Evolutionary conservation across 805 yeast genomes (phyloP), one percentile per base, ranked within the genome.

Genomic region (Pichia exigua): DNA sequence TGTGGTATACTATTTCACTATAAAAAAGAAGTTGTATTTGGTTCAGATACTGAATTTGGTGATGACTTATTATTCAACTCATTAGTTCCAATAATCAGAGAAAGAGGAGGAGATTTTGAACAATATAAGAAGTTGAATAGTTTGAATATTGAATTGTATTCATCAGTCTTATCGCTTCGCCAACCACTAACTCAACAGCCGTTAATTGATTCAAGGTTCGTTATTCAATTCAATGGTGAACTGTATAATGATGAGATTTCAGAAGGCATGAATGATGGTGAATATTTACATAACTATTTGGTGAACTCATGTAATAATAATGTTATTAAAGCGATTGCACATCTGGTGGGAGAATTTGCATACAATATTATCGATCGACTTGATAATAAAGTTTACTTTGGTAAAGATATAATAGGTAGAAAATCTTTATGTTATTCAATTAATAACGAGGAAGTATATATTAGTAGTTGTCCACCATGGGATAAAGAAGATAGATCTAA

Each of bases 221-320:
- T 76, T 0, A 62, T 95, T 10, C 96, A 89, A 62, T 92, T 85
- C 68, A 94, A 95, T 64, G 99, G 99, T 0, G 97, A 94, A 60
- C 67, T 94, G 12, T 94, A 94, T 65, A 83, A 83, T 56, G 57
- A 64, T 1, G 84, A 76, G 39, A 75, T 85, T 32, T 55, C 59
- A 0, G 67, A 51, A 5, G 51, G 52, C 8, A 49, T 72, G 0
- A 87, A 87, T 63, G 97, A 91, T 65, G 82, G 95, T 0, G 71
- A 65, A 3, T 85, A 65, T 56, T 66, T 88, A 7, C 68, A 71
- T 46, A 47, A 57, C 13, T 59, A 60, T 30, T 39, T 51, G 9
- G 62, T 86, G 30, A 46, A 57, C 9, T 50, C 49, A 48, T 17
- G 48, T 27, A 46, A 65, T 1, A 52, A 55, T 1, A 74, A 79